Evolutionary conservation across 108 stramenopile species (phyloP).

Genomic region (Discostella stelligeroides): DNA sequence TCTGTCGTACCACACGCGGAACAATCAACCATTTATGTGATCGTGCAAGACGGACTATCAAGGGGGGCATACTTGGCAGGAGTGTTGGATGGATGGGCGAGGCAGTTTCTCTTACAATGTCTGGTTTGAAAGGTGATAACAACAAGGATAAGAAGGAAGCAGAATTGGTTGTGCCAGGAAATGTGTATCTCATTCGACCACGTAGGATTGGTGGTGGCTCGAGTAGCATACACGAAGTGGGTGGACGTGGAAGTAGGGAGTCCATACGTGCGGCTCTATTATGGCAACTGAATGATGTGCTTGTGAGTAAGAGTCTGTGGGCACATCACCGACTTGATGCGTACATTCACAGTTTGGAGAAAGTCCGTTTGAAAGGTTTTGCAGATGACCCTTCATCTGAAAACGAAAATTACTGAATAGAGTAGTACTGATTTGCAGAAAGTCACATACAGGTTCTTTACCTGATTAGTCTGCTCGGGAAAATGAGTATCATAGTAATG

Average conservation of each 20-base stretch:
- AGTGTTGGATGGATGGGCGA: constrained; percentile 76
- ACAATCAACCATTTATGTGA: constrained; percentile 60
- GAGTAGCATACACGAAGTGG: constrained; percentile 87
- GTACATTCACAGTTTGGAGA: constrained; percentile 82
- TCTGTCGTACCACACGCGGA: constrained; percentile 63
- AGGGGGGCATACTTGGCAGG: constrained; percentile 52
- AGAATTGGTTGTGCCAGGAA: constrained; percentile 69
- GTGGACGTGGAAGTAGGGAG: constrained; percentile 74
- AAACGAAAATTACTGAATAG: background rate
- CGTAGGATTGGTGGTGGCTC: constrained; percentile 65
- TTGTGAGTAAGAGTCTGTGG: constrained; percentile 82
- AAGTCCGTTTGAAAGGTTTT: constrained; percentile 68
- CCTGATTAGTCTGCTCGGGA: too few species aligned
- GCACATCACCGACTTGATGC: constrained; percentile 72
- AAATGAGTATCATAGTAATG: too few species aligned
- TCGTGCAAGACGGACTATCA: constrained; percentile 50
- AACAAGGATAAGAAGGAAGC: constrained; percentile 71
- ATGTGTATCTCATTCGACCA: constrained; percentile 75
- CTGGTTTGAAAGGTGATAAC: constrained; percentile 62
- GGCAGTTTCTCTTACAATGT: constrained; percentile 71
- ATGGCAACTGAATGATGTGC: constrained; percentile 87
- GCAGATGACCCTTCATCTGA: constrained; percentile 26
- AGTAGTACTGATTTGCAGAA: background rate
- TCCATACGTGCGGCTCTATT: constrained; percentile 75
- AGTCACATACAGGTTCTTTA: too few species aligned